Evolutionary conservation across 257 asterid species (phyloP), one percentile per base, ranked within the genome.

Genomic region (Sherardia arvensis): DNA sequence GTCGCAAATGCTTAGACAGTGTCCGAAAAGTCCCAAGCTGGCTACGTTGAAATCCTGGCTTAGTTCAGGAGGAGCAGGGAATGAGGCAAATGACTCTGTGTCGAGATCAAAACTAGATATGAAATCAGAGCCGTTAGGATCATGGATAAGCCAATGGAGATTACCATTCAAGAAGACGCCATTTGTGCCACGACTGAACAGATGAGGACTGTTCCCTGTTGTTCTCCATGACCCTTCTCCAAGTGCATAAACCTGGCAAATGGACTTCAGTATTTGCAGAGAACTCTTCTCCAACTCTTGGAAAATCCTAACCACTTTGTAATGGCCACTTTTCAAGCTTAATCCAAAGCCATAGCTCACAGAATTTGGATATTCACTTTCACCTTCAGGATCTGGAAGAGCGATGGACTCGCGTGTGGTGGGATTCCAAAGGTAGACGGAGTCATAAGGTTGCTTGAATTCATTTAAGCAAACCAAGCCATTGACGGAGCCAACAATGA

Each of bases 41-140:
- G 59, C 57, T 2, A 22, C 27, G 25, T 10, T 4, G 45, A 63
- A 63, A 28, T 17, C 1, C 3, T 14, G 20, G n/a, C 21, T 62
- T 9, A 69, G 25, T 26, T 40, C 65, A 36, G 62, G 23, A 12
- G 60, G 67, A 57, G 71, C 40, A 21, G 79, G 67, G n/a, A 75
- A 58, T 5, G 65, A 36, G 11, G 18, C 25, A 45, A 74, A 74
- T 33, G 15, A 20, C 61, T 78, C 40, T 73, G 77, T 33, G 7
- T 81, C 79, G 1, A 87, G 84, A 69, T 81, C 80, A 30, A 85
- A 80, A 30, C 84, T 74, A 1, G 85, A 81, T 43, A 87, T 73
- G 43, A 75, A 54, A 55, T 85, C 88, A 1, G 10, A 2, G 7
- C 69, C 59, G 15, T 69, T 59, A 32, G 68, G 63, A 71, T 85